Evolutionary conservation across 192 early-diverging fungal species (phyloP), one percentile per base, ranked within the genome.

Genomic region (Rhizoclosmatium globosum): DNA sequence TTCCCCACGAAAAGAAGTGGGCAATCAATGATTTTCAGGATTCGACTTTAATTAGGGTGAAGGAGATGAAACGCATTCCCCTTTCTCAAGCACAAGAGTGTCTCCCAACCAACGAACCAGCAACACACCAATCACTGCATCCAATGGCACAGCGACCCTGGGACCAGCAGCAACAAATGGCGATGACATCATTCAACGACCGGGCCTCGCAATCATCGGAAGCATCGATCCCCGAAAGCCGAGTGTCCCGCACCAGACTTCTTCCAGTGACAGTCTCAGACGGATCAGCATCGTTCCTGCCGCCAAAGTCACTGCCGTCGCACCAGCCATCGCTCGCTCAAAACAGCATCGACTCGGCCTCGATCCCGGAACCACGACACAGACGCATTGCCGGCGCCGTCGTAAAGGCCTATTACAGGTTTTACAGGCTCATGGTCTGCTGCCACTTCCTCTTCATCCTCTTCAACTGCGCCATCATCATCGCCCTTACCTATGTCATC

Each of bases 401-500:
- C 17, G 50, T 53, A 1, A 53, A 53, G 6, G 17, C 50, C 50
- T 17, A 13, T 53, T 13, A 13, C 50, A 7, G 50, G 17, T 53
- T 62, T 4, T 62, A 62, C 23, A 7, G 60, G 21, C 4, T 62
- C 60, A 7, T 62, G 6, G 21, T 62, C 60, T 19, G 7, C 7
- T 71, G 69, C 38, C 69, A 71, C 41, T 71, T 71, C 39, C 47
- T 48, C 47, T 71, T 71, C 53, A 23, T 71, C 53, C 13, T 31
- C 17, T 23, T 71, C 69, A 56, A 23, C 21, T 71, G 48, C 50
- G 69, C 48, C 21, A 48, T 71, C 38, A 6, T 71, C 17, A 57
- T 44, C 50, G 19, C 69, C 11, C 23, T 57, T 15, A 56, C 53
- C 11, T 39, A 48, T n/a, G 31, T 23, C 23, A 48, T 23, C 4